Evolutionary conservation across 768 basidiomycete species (phyloP).

Genomic region (Kondoa subrosea): DNA sequence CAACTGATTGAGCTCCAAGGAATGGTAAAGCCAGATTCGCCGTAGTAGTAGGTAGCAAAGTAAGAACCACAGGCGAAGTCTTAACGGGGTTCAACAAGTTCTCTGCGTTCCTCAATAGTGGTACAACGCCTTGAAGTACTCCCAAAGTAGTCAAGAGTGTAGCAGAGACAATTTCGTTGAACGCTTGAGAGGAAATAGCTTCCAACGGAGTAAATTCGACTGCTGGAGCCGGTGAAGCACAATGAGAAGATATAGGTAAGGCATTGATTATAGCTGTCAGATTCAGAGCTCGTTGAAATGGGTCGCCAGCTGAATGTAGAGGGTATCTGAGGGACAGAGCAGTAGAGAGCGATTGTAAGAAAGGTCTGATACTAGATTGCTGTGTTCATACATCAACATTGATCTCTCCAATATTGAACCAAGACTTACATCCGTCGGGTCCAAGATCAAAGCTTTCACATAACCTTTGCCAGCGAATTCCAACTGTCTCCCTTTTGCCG

Average conservation of each 20-base stretch:
- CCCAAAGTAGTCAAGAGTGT: constrained; percentile 13
- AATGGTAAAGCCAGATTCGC: constrained; percentile 20
- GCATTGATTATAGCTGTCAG: constrained; percentile 63
- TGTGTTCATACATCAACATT: constrained; percentile 28
- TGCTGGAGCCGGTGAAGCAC: background rate
- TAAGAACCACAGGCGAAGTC: background rate
- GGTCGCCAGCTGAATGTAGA: constrained; percentile 59
- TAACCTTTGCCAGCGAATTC: constrained; percentile 56
- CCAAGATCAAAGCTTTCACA: constrained; percentile 62
- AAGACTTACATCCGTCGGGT: constrained; percentile 51
- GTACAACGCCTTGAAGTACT: constrained; percentile 19
- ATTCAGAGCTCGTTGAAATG: constrained; percentile 43
- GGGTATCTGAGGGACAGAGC: constrained; percentile 70
- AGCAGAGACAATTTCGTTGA: constrained; percentile 14
- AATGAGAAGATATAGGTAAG: constrained; percentile 36
- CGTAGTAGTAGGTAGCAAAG: constrained; percentile 8
- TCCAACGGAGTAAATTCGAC: constrained; percentile 18
- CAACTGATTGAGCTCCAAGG: constrained; percentile 16
- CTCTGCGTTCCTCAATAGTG: constrained; percentile 19
- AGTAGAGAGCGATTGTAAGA: constrained; percentile 63
- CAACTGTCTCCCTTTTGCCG: constrained; percentile 47
- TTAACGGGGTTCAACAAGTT: background rate
- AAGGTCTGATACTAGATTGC: constrained; percentile 55
- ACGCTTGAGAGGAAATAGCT: constrained; percentile 12
- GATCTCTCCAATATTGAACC: background rate